Base-by-base conservation (phyloP, 1,284 basidiomycete species). In the Ceratobasidium sp. region DNA sequence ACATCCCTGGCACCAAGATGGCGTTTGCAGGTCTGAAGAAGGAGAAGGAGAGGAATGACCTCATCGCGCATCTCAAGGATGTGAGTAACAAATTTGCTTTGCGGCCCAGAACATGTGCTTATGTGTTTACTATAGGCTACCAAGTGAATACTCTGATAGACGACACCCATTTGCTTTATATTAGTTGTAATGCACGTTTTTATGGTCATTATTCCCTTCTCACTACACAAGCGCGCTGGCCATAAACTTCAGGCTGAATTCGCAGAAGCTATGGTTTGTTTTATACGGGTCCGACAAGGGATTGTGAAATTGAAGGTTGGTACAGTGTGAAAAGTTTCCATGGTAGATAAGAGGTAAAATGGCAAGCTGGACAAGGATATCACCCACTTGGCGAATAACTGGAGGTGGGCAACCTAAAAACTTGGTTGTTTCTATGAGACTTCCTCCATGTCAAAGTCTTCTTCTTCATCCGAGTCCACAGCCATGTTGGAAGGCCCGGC, bases 1-100 rank as follows among this genome's bases (percentile, higher is more conserved):
- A 96, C 88, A 97, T 97, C 81, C 95, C 95, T 59, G 96, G 96
- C 73, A 98, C 96, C 77, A 97, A 97, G 89, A 97, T 97, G 96
- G 96, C 96, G 78, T 98, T 98, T 81, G 95, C 96, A 80, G 96
- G 96, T 82, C 87, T 98, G 84, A 98, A 98, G 92, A 98, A 98
- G 90, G 93, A 94, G 46, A 96, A 96, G 89, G 96, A 98, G 85
- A 91, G 96, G 86, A 93, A 91, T 85, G 95, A 97, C 87, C 91
- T 97, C 81, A 88, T 95, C 81, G 89, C 94, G 66, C 90, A 87
- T 83, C 86, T 95, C 81, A 93, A 93, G 87, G 89, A 91, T 70
- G 83, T 56, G 88, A 78, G 92, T 93, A 62, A 19, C 40, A 43
- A 82, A 6, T 34, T 17, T 40, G 2, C 49, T 17, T 25, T 43